phyloP scores from a whole-genome alignment of 2,329 filamentous ascomycete species.

The Alternaria panax region DNA sequence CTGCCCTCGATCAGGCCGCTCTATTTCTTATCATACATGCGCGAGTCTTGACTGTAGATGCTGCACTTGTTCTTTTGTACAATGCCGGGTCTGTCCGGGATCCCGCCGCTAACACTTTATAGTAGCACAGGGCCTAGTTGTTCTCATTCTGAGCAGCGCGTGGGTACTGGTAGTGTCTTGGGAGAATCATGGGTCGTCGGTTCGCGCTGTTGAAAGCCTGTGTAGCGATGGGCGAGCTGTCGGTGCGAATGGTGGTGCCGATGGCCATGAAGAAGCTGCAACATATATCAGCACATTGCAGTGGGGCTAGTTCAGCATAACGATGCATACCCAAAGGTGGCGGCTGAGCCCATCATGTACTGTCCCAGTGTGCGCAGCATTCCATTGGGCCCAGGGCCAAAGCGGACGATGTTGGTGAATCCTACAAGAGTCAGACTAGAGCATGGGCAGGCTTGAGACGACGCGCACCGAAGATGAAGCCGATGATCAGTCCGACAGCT shows the following conservation, averaged over 20 bases:
- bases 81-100: constrained; percentile 12
- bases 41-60: constrained; percentile 17
- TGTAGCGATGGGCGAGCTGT: constrained; percentile 77
- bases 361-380: constrained; percentile 94
- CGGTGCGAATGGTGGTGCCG: constrained; percentile 92
- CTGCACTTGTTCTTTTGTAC: constrained; percentile 24
- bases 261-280: constrained; percentile 96
- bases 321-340: constrained; percentile 84
- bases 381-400: constrained; percentile 90
- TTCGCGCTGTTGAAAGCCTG: constrained; percentile 77
- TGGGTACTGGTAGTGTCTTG: constrained; percentile 46
- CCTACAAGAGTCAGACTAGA: constrained; percentile 60
- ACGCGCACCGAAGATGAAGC: constrained; percentile 89
- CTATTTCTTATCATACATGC: constrained; percentile 15
- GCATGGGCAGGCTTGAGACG: background rate
- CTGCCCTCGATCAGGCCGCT: background rate
- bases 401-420: constrained; percentile 92
- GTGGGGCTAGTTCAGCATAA: background rate
- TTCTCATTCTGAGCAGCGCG: constrained; percentile 35
- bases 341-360: constrained; percentile 94
- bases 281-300: constrained; percentile 24
- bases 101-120: background rate
- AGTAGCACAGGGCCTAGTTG: constrained; percentile 28
- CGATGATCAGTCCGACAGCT: constrained; percentile 97
- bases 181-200: constrained; percentile 74